Evolutionary conservation across 495 filamentous ascomycete species (phyloP).

Genomic region (Xylaria flabelliformis): DNA sequence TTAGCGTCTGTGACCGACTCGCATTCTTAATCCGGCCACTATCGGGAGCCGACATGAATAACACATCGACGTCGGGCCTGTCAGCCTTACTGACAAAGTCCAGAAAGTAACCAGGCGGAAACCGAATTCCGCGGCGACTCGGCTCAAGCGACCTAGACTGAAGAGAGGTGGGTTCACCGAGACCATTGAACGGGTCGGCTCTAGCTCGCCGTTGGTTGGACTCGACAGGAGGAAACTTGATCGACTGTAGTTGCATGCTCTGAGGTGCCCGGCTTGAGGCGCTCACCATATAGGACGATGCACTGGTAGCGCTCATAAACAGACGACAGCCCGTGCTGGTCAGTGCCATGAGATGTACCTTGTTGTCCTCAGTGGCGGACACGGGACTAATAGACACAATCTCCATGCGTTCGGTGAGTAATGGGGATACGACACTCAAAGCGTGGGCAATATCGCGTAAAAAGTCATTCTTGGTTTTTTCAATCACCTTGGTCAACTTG

Average conservation of each 20-base stretch:
- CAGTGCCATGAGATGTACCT: conserved; percentile 87
- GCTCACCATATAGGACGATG: conserved; percentile 69
- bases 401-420: conserved; percentile 68
- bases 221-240: conserved; percentile 78
- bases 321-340: conserved; percentile 90
- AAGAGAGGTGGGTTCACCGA: conserved; percentile 47
- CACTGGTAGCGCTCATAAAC: conserved; percentile 86
- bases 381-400: conserved; percentile 89
- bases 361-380: conserved; percentile 76
- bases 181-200: conserved; percentile 34
- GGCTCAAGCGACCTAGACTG: conserved; percentile 55
- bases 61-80: conserved; percentile 59
- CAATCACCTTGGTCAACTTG: conserved; percentile 59
- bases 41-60: conserved; percentile 89
- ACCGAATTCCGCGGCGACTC: conserved; percentile 67
- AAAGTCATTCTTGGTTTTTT: conserved; percentile 60
- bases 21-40: conserved; percentile 75
- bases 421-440: conserved; percentile 65
- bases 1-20: conserved; percentile 55
- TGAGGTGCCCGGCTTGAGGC: conserved; percentile 73
- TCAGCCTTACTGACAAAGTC: conserved; percentile 68
- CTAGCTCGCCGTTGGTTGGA: conserved; percentile 35
- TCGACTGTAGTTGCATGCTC: conserved; percentile 95
- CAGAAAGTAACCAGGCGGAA: conserved; percentile 89
- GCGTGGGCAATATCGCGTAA: conserved; percentile 77